Percentiles rank a stretch among this genome's conserved stretches.
Conservation (phyloP, 2,329 filamentous ascomycete genomes). For the Nannizziopsis arthrosporioides region DNA sequence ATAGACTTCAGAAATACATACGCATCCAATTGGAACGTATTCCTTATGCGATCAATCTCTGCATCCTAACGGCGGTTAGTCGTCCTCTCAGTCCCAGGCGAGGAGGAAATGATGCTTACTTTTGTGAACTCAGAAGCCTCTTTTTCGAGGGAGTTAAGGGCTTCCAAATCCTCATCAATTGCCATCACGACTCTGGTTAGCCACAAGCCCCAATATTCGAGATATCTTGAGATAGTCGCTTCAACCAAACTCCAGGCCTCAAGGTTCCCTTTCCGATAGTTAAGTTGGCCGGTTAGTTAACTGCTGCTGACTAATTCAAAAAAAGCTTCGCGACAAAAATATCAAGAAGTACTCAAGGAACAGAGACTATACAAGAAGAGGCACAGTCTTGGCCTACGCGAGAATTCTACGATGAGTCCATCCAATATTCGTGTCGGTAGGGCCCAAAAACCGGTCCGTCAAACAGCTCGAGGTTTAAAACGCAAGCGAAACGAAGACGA, state of each 20-base stretch:
- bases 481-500: constrained; percentile 38
- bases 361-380: neutral
- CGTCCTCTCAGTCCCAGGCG: neutral
- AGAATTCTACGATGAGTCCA: constrained; percentile 25
- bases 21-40: constrained; percentile 72
- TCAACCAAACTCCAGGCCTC: too few relatives aligned
- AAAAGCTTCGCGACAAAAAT: constrained; percentile 2
- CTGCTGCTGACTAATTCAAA: constrained; percentile 5
- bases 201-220: too few relatives aligned
- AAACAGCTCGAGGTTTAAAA: constrained; percentile 28
- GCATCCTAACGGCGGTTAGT: constrained; percentile 52
- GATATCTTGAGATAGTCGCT: too few relatives aligned
- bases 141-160: constrained; percentile 67
- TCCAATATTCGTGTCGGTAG: constrained; percentile 20
- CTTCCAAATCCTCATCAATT: constrained; percentile 39
- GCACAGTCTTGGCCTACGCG: neutral
- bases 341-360: neutral
- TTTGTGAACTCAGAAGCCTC: constrained; percentile 89
- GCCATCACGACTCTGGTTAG: constrained; percentile 32
- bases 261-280: too few relatives aligned
- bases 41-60: constrained; percentile 88
- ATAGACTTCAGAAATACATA: constrained; percentile 26
- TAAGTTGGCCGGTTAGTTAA: too few relatives aligned
- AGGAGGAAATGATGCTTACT: constrained; percentile 35
- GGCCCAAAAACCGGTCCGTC: constrained; percentile 19